Percentiles rank a stretch among this genome's conserved stretches.
Conservation (phyloP, 768 basidiomycete genomes). For the Suillus variegatus region DNA sequence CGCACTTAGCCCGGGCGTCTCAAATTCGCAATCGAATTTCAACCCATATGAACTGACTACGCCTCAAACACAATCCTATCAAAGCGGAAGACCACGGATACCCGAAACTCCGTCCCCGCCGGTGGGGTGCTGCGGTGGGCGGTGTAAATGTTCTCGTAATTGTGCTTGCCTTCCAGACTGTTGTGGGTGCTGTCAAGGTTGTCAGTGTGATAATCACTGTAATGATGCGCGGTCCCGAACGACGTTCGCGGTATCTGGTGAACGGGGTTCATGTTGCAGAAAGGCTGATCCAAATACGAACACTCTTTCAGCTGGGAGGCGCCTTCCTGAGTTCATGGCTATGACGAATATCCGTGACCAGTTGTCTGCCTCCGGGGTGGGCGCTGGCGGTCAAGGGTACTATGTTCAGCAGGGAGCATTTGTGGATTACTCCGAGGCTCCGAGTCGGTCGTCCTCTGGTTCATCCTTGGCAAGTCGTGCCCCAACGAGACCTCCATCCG, state of each 20-base stretch:
- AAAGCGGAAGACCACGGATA: conserved; percentile 8
- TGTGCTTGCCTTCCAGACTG: conserved; percentile 36
- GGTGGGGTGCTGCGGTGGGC: conserved; percentile 33
- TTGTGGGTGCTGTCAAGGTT: conserved; percentile 32
- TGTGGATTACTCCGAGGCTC: conserved; percentile 23
- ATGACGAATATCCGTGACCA: conserved; percentile 34
- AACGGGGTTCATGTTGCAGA: conserved; percentile 26
- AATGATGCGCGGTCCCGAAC: conserved; percentile 24
- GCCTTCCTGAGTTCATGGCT: conserved; percentile 34
- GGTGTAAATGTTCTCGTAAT: conserved; percentile 34
- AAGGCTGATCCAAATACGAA: conserved; percentile 17
- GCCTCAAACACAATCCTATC: conserved; percentile 15
- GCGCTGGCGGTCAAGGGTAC: conserved; percentile 18
- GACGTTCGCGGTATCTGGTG: conserved; percentile 36
- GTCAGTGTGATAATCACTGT: conserved; percentile 27
- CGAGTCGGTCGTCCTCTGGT: conserved; percentile 34
- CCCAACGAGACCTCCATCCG: conserved; percentile 33
- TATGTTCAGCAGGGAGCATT: conserved; percentile 27
- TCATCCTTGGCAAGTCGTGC: conserved; percentile 35
- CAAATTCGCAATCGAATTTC: conserved; percentile 23
- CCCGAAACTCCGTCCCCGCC: conserved; percentile 20
- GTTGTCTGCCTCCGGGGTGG: conserved; percentile 23
- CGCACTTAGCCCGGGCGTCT: conserved; percentile 16
- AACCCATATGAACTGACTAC: conserved; percentile 29
- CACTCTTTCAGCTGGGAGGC: conserved; percentile 17